Percentiles rank a stretch among this genome's conserved stretches.
phyloP scores from a whole-genome alignment of 73 alveolate genomes.

The Paraurostyla sp. region DNA sequence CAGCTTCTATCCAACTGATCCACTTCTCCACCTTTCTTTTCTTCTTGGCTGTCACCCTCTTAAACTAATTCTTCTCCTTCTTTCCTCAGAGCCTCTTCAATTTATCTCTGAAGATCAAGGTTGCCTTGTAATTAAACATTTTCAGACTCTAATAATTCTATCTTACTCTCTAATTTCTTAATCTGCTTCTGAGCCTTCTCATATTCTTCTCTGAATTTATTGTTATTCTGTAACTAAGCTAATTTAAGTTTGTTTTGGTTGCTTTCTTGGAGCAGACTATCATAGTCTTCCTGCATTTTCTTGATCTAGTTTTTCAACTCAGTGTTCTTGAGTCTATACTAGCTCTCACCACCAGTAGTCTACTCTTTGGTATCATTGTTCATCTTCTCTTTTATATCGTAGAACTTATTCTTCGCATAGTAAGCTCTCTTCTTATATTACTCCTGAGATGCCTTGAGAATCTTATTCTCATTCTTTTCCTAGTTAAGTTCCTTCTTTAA shows the following conservation, averaged over 20 bases:
- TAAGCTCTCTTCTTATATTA: conserved; percentile 50
- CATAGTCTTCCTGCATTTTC: conserved; percentile 14
- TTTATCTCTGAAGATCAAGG: conserved; percentile 18
- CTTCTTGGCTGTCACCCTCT: too few relatives aligned
- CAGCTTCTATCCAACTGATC: too few relatives aligned
- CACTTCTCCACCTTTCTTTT: too few relatives aligned
- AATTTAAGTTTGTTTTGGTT: background rate
- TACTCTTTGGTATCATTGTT: background rate
- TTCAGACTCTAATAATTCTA: background rate
- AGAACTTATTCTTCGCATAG: conserved; percentile 42
- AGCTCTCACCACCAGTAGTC: background rate
- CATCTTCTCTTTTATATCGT: background rate
- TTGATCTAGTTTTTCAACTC: conserved; percentile 39
- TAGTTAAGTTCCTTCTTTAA: conserved; percentile 31
- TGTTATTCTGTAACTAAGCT: background rate
- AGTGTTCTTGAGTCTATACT: conserved; percentile 45
- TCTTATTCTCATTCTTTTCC: conserved; percentile 21
- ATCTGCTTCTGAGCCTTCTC: conserved; percentile 33
- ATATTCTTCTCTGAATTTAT: conserved; percentile 44
- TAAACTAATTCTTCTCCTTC: background rate
- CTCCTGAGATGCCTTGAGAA: conserved; percentile 4
- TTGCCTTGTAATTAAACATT: background rate
- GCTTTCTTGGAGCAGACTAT: background rate
- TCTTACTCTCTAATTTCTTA: background rate
- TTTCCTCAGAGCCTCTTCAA: conserved; percentile 18